These are phyloP conservation scores for Bryoerythrophyllum caledonicum DNA, from an alignment of 225 moss, liverwort and hornwort species.

Conservation along the genomic window DNA sequence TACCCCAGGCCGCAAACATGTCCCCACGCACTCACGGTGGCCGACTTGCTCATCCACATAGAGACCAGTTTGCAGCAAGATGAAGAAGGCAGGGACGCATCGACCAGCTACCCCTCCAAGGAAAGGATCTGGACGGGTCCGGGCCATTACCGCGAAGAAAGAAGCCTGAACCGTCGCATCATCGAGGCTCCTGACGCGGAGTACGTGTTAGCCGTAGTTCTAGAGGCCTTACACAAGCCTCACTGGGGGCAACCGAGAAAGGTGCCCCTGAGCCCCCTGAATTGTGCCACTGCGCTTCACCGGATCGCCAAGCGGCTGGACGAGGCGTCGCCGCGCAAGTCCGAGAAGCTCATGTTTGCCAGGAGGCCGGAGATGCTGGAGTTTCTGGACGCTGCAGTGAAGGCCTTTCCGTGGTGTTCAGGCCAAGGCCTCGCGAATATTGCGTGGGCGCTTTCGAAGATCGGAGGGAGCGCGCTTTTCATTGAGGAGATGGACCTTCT, in stretches of 20 bases:
- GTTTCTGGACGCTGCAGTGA: constrained; percentile 55
- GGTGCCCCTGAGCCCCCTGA: constrained; percentile 64
- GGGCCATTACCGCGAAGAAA: constrained; percentile 37
- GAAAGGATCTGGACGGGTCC: constrained; percentile 24
- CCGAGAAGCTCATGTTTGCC: constrained; percentile 72
- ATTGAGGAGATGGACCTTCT: constrained; percentile 69
- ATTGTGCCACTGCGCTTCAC: constrained; percentile 86
- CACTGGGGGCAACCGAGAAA: constrained; percentile 44
- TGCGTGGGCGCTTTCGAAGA: constrained; percentile 85
- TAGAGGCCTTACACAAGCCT: constrained; percentile 55
- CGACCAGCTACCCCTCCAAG: background rate
- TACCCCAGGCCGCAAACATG: constrained; percentile 14
- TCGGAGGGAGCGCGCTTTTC: constrained; percentile 73
- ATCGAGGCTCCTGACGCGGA: constrained; percentile 67
- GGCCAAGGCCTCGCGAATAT: constrained; percentile 87
- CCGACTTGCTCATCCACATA: constrained; percentile 18
- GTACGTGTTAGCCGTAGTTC: constrained; percentile 37
- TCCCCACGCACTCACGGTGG: constrained; percentile 16
- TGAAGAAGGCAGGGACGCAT: background rate
- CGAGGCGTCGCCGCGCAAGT: constrained; percentile 56
- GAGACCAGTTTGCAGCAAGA: constrained; percentile 24
- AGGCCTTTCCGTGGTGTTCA: constrained; percentile 59
- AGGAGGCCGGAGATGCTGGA: constrained; percentile 61
- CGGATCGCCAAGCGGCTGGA: constrained; percentile 89
- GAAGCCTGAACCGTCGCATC: constrained; percentile 67